Evolutionary conservation across 495 filamentous ascomycete species (phyloP).

Genomic region (Parathielavia appendiculata): DNA sequence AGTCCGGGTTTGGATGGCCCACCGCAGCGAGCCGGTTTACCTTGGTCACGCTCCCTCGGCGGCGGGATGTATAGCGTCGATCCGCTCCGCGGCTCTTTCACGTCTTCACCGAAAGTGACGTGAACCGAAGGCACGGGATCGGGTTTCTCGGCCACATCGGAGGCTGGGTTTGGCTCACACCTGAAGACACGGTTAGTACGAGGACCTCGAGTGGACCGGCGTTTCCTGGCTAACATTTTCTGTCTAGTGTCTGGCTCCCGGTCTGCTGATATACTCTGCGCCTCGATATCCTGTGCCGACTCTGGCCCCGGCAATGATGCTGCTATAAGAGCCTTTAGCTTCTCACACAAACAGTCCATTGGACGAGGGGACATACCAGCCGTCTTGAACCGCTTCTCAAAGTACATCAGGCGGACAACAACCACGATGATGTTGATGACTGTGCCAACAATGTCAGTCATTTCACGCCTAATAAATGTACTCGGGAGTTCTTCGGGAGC

Average conservation of each 20-base stretch:
- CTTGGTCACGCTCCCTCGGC: background rate
- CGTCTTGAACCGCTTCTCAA: constrained; percentile 73
- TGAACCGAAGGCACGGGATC: background rate
- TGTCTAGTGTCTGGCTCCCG: background rate
- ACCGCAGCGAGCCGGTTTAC: no score
- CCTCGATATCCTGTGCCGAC: background rate
- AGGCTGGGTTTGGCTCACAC: background rate
- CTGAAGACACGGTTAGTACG: background rate
- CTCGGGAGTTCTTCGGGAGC: no score
- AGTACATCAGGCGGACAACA: constrained; percentile 76
- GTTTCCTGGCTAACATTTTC: background rate
- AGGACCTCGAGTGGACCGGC: no score
- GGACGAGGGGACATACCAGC: constrained; percentile 40
- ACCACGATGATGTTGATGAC: constrained; percentile 70
- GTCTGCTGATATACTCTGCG: background rate
- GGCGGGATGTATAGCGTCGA: constrained; percentile 3
- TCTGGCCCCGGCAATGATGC: background rate
- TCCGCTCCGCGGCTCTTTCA: background rate
- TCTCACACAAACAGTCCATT: background rate
- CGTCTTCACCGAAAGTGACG: background rate
- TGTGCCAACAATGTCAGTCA: no score
- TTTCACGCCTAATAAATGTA: no score
- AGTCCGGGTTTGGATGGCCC: background rate
- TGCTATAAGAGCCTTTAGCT: background rate
- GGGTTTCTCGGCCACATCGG: background rate